Conservation (phyloP, 305 asterid genomes). For the Fraxinus velutina region DNA sequence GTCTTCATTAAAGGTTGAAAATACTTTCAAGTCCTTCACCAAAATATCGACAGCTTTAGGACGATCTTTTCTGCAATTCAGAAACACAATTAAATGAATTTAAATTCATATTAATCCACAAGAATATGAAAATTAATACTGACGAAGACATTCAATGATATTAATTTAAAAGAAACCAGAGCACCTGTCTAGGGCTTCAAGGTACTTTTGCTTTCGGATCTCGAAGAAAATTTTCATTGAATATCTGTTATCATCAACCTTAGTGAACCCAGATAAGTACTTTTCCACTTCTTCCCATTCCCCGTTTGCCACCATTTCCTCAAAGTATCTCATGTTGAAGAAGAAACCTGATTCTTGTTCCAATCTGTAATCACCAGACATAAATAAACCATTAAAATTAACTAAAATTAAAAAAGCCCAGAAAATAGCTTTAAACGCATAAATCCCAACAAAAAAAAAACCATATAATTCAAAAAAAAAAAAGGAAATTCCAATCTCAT, state of each 20-base stretch:
- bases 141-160: background rate
- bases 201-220: constrained; percentile 61
- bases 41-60: constrained; percentile 60
- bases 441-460: background rate
- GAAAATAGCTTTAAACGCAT: background rate
- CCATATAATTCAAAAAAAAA: no score
- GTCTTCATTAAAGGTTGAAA: constrained; percentile 49
- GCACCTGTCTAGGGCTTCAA: constrained; percentile 63
- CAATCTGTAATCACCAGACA: constrained; percentile 34
- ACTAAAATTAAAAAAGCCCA: constrained; percentile 9
- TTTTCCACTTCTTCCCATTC: constrained; percentile 66
- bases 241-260: constrained; percentile 52
- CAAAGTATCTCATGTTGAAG: constrained; percentile 61
- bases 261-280: constrained; percentile 56
- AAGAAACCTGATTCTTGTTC: constrained; percentile 63
- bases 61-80: constrained; percentile 39
- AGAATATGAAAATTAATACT: background rate
- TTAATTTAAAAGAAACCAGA: background rate
- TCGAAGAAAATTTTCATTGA: constrained; percentile 62
- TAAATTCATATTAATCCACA: background rate
- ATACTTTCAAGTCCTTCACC: constrained; percentile 48
- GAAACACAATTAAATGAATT: background rate
- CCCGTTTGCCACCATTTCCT: constrained; percentile 51
- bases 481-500: background rate
- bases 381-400: background rate